These are phyloP conservation scores for Sextonia rubra DNA, from an alignment of 164 flowering plant genomes.

Conservation along the genomic window DNA sequence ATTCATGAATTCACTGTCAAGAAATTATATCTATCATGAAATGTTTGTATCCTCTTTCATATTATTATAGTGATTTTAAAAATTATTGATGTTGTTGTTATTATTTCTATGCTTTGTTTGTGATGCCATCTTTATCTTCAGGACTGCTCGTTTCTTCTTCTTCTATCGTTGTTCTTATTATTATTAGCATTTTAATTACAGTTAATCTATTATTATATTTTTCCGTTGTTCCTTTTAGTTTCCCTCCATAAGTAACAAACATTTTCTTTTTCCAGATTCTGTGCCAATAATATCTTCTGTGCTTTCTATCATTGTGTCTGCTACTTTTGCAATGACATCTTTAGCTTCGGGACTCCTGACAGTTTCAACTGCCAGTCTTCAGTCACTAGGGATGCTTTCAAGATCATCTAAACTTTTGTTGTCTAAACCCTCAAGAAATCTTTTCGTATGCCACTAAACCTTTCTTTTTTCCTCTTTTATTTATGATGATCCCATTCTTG, in stretches of 20 bases:
- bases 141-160: conserved; percentile 33
- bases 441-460: conserved; percentile 56
- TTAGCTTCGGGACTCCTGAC: conserved; percentile 60
- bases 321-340: conserved; percentile 52
- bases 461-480: not conserved
- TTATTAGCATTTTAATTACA: too few relatives aligned
- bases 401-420: conserved; percentile 38
- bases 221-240: conserved; percentile 1
- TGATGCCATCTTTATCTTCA: conserved; percentile 48
- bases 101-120: conserved; percentile 31
- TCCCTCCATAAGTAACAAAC: not conserved
- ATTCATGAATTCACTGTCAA: too few relatives aligned
- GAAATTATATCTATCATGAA: too few relatives aligned
- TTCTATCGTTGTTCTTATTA: too few relatives aligned
- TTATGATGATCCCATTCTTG: not conserved
- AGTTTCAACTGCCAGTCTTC: conserved; percentile 72
- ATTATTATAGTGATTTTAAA: too few relatives aligned
- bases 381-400: conserved; percentile 43
- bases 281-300: conserved; percentile 51
- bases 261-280: conserved; percentile 50
- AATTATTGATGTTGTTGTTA: too few relatives aligned
- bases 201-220: not conserved
- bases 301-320: conserved; percentile 41
- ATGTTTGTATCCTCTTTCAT: too few relatives aligned
- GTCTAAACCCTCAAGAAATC: conserved; percentile 66